Conservation (phyloP, 2,329 filamentous ascomycete genomes). For the Penicillium sp. region DNA sequence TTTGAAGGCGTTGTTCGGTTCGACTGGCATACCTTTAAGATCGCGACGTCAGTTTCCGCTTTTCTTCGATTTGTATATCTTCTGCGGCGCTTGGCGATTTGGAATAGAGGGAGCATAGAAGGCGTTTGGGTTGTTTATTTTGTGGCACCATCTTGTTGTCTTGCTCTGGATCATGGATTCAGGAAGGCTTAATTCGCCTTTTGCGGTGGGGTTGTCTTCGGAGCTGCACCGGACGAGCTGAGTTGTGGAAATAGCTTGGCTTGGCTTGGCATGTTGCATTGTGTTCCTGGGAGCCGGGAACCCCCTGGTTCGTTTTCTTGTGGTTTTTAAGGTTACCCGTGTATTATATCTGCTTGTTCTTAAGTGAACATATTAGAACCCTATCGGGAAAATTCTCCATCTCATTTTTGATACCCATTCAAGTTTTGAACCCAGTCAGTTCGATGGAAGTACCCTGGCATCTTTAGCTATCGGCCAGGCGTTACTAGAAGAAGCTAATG, state of each 20-base stretch:
- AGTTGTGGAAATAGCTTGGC: not conserved
- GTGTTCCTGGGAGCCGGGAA: not conserved
- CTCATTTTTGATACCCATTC: not conserved
- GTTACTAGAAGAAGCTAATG: not conserved
- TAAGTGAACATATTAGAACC: not conserved
- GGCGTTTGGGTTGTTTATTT: constrained; percentile 23
- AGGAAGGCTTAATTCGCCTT: not conserved
- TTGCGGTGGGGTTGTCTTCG: not conserved
- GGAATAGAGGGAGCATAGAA: constrained; percentile 27
- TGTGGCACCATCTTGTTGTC: not conserved
- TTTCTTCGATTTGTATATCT: constrained; percentile 19
- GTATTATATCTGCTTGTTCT: not conserved
- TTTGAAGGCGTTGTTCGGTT: not conserved
- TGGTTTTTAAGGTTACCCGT: not conserved
- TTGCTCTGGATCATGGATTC: not conserved
- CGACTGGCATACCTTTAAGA: not conserved
- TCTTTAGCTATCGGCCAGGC: too few species aligned
- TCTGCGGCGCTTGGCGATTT: constrained; percentile 17
- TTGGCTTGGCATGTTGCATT: not conserved
- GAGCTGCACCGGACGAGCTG: not conserved
- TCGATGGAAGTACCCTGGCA: too few species aligned
- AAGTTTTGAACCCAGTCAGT: too few species aligned
- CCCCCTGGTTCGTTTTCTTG: not conserved
- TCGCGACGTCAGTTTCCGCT: not conserved
- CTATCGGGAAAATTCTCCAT: not conserved